phyloP scores from a whole-genome alignment of 352 stramenopile species.

The Proteromonas lacertae region DNA sequence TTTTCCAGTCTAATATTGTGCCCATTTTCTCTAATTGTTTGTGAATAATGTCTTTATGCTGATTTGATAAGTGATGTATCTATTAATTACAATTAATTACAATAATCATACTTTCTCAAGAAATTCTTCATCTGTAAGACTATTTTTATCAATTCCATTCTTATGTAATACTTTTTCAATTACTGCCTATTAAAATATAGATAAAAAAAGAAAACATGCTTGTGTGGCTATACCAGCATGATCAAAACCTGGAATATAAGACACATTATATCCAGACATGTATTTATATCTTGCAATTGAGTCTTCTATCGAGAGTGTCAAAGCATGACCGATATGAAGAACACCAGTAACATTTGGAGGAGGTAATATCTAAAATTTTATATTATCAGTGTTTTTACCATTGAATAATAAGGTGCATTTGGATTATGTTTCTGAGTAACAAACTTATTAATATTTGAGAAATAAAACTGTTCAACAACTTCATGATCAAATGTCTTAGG shows the following conservation, averaged over 20 bases:
- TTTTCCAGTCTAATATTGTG: conserved; percentile 33
- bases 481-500: too few relatives aligned
- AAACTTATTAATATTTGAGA: not conserved
- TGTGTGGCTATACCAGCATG: conserved; percentile 96
- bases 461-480: too few relatives aligned
- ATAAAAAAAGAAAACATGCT: conserved; percentile 6
- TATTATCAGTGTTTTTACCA: conserved; percentile 11
- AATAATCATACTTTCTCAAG: conserved; percentile 71
- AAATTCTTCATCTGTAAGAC: conserved; percentile 60
- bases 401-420: not conserved
- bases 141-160: conserved; percentile 22
- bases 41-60: conserved; percentile 40
- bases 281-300: conserved; percentile 79
- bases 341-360: conserved; percentile 53
- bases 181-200: conserved; percentile 4
- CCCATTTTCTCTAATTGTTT: conserved; percentile 26
- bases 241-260: conserved; percentile 82
- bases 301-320: conserved; percentile 86
- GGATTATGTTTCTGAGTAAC: not conserved
- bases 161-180: conserved; percentile 31
- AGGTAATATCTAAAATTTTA: conserved; percentile 36
- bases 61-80: too few relatives aligned
- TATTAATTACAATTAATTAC: conserved; percentile 34
- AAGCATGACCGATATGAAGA: conserved; percentile 87
- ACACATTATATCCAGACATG: conserved; percentile 78